Evolutionary conservation across 2,329 filamentous ascomycete species (phyloP), one percentile per base, ranked within the genome.

Genomic region (Fusarium chlamydosporum): DNA sequence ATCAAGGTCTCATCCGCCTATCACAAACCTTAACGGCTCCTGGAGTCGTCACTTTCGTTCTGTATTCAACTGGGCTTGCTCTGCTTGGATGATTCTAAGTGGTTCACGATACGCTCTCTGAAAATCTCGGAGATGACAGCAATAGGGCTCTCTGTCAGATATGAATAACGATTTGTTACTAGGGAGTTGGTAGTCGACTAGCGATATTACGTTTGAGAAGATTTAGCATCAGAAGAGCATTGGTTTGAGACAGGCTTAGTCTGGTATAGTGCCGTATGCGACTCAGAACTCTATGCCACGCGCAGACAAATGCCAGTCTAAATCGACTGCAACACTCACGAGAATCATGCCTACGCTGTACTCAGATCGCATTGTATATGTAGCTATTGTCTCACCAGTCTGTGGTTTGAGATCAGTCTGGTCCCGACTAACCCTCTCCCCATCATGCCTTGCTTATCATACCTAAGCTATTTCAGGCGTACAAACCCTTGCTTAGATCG

Each of bases 281-380:
- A 38, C 33, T 40, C n/a, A n/a, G 16, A n/a, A 29, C 23, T 45
- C 8, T 29, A 29, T 47, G 16, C 20, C 27, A 29, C 23, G 35
- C 34, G 16, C 26, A 26, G 26, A 38, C 18, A 53, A 38, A 69
- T 70, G 29, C 54, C 64, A 55, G 58, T 51, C 23, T 40, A 34
- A 20, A 27, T 53, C 41, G 54, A 46, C 47, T 68, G 33, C 65
- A 57, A 43, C 50, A 56, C 45, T 63, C 38, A 50, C 66, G 40
- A 67, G 61, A 48, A 34, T 50, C 46, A 37, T 50, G 65, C 43
- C 61, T 48, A 34, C 51, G 23, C 45, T 40, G 23, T 23, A 23
- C 23, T 23, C 23, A 40, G 67, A 70, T 70, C 67, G 56, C 67
- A 55, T 56, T 50, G 66, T 58, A 70, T 68, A 56, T 56, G 48